Evolutionary conservation across 2,329 filamentous ascomycete genomes (phyloP).

Genomic region (Chaetomium globosum): DNA sequence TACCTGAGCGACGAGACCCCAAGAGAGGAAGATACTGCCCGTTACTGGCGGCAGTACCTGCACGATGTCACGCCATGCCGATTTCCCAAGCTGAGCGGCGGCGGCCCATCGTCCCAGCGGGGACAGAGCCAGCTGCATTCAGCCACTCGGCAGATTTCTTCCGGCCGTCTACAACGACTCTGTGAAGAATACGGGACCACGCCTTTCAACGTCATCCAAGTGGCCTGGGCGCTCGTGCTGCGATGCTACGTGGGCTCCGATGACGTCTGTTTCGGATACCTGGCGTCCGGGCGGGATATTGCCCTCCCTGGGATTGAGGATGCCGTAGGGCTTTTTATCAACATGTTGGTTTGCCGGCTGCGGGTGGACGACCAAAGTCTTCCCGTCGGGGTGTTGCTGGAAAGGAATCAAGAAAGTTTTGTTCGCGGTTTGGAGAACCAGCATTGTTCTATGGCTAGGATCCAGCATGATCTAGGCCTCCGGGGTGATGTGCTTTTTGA

Average conservation of each 20-base stretch:
- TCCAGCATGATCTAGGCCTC: conserved; percentile 4
- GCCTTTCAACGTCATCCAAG: conserved; percentile 9
- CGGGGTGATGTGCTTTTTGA: conserved; percentile 4
- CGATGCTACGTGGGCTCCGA: conserved; percentile 8
- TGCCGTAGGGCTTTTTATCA: conserved; percentile 7
- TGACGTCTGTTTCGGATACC: conserved; percentile 8
- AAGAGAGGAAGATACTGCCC: conserved; percentile 4
- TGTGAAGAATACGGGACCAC: conserved; percentile 5
- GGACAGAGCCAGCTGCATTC: conserved; percentile 4
- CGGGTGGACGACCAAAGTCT: conserved; percentile 3
- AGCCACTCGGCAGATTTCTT: conserved; percentile 4
- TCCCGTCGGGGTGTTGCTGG: conserved; percentile 1
- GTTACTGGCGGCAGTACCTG: conserved; percentile 5
- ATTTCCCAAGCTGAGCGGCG: conserved; percentile 8
- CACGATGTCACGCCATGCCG: conserved; percentile 5
- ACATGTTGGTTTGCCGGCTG: conserved; percentile 5
- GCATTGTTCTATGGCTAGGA: conserved; percentile 6
- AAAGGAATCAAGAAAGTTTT: conserved; percentile 8
- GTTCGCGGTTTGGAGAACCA: conserved; percentile 8
- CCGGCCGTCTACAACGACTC: conserved; percentile 5
- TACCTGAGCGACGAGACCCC: conserved; percentile 1
- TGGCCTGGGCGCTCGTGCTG: conserved; percentile 6
- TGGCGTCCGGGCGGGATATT: conserved; percentile 6
- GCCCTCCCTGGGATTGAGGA: conserved; percentile 1
- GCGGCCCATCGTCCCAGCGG: conserved; percentile 6